Evolutionary conservation across 306 rosid genomes (phyloP), one percentile per base, ranked within the genome.

Genomic region (Cucurbita maxima): DNA sequence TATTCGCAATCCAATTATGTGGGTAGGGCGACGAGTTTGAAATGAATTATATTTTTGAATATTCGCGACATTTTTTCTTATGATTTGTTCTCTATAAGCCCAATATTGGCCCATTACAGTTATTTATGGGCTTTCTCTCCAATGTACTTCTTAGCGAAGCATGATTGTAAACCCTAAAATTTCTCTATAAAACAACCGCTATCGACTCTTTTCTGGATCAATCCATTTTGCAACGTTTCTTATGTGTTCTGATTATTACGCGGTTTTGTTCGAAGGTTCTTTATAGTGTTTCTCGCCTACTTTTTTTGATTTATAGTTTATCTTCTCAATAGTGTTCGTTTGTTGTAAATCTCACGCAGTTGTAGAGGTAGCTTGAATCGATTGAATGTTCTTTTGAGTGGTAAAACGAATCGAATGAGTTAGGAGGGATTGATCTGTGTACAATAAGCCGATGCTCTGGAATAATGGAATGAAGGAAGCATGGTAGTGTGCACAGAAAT

Each of bases 401-500:
- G 11, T 3, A 3, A 41, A 44, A 11, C 0, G 14, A 44, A 4
- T 5, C 34, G 9, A 9, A 16, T 1, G 38, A 72, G 15, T 1
- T n/a, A 8, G 0, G 37, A 7, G 2, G 0, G 18, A 59, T 12
- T 15, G 61, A 82, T 19, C 87, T 81, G 96, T 92, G 87, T 82
- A 88, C 91, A 88, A 90, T 90, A 92, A 92, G 98, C 96, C 96
- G 96, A 90, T 92, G 98, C 96, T 88, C 88, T 90, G 98, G 96
- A 86, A 67, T 15, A 5, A 3, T 0, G 19, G 61, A 18, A 88
- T 82, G 98, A 92, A 92, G 92, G 88, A 6, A 78, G 90, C 98
- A 92, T 92, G 96, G 98, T 87, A 51, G 60, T 83, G 90, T 84
- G 89, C 86, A 88, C 96, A 78, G 90, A 92, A 73, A 90, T 87